These are phyloP conservation scores for Russula earlei DNA, from an alignment of 768 basidiomycete species.

Conservation along the genomic window DNA sequence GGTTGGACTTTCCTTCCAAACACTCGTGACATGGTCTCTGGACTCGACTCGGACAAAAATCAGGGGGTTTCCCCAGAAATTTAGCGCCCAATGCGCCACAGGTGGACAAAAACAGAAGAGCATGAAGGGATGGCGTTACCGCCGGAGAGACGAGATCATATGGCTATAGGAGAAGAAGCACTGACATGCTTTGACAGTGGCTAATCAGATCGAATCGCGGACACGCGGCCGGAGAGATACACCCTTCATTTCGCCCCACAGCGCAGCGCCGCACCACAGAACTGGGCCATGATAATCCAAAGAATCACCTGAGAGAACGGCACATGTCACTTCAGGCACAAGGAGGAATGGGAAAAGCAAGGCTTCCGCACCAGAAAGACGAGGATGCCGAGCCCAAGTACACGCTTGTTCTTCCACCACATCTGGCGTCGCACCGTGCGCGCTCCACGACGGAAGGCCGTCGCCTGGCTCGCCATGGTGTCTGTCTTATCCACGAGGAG, in stretches of 20 bases:
- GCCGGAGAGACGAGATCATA: constrained; percentile 3
- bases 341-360: constrained; percentile 1
- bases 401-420: constrained; percentile 83
- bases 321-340: constrained; percentile 13
- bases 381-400: constrained; percentile 54
- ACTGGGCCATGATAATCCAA: constrained; percentile 79
- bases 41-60: constrained; percentile 15
- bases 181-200: neutral
- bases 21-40: constrained; percentile 12
- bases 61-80: neutral
- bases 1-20: neutral
- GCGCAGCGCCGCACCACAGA: constrained; percentile 77
- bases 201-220: constrained; percentile 8
- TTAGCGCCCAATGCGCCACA: constrained; percentile 10
- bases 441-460: constrained; percentile 85
- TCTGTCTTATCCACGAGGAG: constrained; percentile 96
- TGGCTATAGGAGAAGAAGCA: constrained; percentile 9
- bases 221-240: neutral
- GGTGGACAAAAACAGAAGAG: neutral
- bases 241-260: constrained; percentile 35
- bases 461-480: constrained; percentile 87
- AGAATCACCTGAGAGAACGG: constrained; percentile 46
- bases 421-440: constrained; percentile 72
- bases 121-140: neutral
- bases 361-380: constrained; percentile 53